Base-by-base conservation (phyloP, 495 filamentous ascomycete genomes). In the Trichoderma orchidacearum region DNA sequence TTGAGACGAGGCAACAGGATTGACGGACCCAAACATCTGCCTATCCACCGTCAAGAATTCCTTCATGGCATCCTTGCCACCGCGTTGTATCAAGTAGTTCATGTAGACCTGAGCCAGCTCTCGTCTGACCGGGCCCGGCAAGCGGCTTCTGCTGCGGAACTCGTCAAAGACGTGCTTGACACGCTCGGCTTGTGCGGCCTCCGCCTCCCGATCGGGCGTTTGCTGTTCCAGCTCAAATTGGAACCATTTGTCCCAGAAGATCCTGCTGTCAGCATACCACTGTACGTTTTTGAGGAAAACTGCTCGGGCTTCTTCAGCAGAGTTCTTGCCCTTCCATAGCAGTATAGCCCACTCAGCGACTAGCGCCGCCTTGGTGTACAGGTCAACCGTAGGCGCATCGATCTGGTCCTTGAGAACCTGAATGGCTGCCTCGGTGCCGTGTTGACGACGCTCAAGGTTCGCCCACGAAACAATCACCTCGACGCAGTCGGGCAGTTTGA, bases 171-270 rank as follows among this genome's bases (percentile, higher is more conserved):
- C 86, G 34, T 83, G 75, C 67, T 88, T 88, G 65, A 97, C 85
- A 23, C 83, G 82, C 53, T 81, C 77, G 48, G 85, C 84, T 53
- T 90, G 85, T 54, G 79, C 72, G 0, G 68, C 50, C 61, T 95
- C 89, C 1, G 78, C 79, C 31, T 77, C 78, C 12, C 9, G 25
- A 0, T 73, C 68, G 56, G 75, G 85, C 3, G 87, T 90, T 8
- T 89, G 86, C 64, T 96, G 94, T 34, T 87, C 83, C 36, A 95
- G 74, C 73, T 99, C 93, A 60, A 99, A 96, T 53, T 83, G 72
- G 11, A 97, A 78, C 70, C 88, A 99, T 66, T 83, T 87, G 56
- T 82, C 77, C 92, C 91, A 97, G 80, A 99, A 99, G 23, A 84
- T 77, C n/a, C 81, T 79, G 63, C 89, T 94, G 61, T 92, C 87